Conservation (phyloP, 176 grass and related monocot genomes). For the maize (Zea mays) region Zm-B73-REFERENCE-NAM-5.0 NC_050101.1:142279001-142279500, state of each 20-base stretch:
- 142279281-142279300: too few relatives aligned
- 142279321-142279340: too few relatives aligned
- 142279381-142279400: neutral
- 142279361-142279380: neutral
- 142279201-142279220: neutral
- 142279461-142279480: neutral
- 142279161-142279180: neutral
- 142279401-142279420: neutral
- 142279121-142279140: neutral
- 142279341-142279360: neutral
- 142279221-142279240: too few relatives aligned
- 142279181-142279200: neutral
- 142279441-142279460: neutral
- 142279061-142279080: neutral
- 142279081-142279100: conserved; percentile 12
- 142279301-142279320: too few relatives aligned
- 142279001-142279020: neutral
- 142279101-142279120: neutral
- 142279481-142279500: neutral
- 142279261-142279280: too few relatives aligned
- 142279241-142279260: too few relatives aligned
- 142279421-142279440: neutral
- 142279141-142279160: conserved; percentile 14
- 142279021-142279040: neutral
- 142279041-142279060: neutral